Evolutionary conservation across 306 rosid genomes (phyloP).

Genomic region (Ormosia semicastrata): DNA sequence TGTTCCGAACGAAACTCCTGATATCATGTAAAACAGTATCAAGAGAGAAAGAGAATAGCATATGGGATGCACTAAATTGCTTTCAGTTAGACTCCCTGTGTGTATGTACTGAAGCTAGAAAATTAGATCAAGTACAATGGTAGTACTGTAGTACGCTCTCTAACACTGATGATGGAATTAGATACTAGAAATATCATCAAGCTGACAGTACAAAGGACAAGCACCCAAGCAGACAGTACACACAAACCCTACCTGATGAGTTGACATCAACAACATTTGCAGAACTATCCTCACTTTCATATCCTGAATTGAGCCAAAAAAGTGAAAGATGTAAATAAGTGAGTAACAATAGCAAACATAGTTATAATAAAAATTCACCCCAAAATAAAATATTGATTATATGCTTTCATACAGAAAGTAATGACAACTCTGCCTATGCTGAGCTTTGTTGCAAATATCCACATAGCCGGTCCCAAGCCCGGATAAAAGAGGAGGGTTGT

Average conservation of each 20-base stretch:
- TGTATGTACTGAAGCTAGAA: neutral
- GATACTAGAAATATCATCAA: neutral
- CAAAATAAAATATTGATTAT: neutral
- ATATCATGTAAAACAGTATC: neutral
- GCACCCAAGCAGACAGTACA: slow-evolving; percentile 9
- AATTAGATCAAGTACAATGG: neutral
- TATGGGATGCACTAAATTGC: neutral
- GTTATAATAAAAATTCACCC: neutral
- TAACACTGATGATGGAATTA: neutral
- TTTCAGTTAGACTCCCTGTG: neutral
- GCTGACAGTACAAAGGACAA: neutral
- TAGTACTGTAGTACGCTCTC: neutral
- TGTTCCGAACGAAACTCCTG: neutral
- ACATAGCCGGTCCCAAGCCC: no score
- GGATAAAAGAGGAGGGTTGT: no score
- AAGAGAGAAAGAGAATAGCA: neutral
- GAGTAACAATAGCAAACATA: neutral
- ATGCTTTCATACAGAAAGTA: neutral
- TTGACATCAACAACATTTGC: slow-evolving; percentile 52
- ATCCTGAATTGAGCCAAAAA: slow-evolving; percentile 47
- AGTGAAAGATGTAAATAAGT: neutral
- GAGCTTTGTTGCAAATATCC: no score
- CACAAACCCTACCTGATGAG: slow-evolving; percentile 49
- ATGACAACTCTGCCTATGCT: no score
- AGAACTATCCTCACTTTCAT: slow-evolving; percentile 74